phyloP scores from a whole-genome alignment of 441 rosid genomes.

The Euphorbia celastroides region DNA sequence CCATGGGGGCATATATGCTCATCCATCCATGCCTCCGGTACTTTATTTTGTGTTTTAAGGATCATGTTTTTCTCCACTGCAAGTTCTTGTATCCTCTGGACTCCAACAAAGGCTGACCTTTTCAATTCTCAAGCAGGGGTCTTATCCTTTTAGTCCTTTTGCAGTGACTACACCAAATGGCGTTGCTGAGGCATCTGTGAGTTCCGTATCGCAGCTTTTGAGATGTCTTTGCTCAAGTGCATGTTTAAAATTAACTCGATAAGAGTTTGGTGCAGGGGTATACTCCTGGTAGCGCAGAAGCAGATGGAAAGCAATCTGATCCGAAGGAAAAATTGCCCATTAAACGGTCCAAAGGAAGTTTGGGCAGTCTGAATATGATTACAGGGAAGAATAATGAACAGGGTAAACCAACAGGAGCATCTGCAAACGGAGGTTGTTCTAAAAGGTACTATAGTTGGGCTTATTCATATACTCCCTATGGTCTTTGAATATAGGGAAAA shows the following conservation, averaged over 20 bases:
- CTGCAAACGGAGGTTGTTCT: conserved; percentile 79
- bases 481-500: too few species aligned
- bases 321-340: conserved; percentile 87
- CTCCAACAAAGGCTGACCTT: conserved; percentile 10
- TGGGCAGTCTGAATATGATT: conserved; percentile 90
- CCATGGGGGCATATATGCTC: conserved; percentile 86
- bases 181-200: conserved; percentile 70
- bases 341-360: conserved; percentile 96
- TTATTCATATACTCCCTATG: too few species aligned
- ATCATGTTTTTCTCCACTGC: conserved; percentile 8
- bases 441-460: conserved; percentile 47
- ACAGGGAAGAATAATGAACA: conserved; percentile 66
- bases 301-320: conserved; percentile 75
- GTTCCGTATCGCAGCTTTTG: conserved; percentile 23
- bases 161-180: conserved; percentile 92
- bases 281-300: conserved; percentile 55
- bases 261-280: conserved; percentile 49
- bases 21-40: conserved; percentile 93
- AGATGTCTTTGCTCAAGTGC: not conserved
- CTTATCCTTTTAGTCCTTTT: conserved; percentile 95
- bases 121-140: conserved; percentile 48
- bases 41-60: conserved; percentile 13
- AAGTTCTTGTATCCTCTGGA: conserved; percentile 5
- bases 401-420: conserved; percentile 65
- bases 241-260: conserved; percentile 15